These are phyloP conservation scores for Cytospora leucostoma DNA, from an alignment of 2,329 filamentous ascomycete genomes.

Conservation along the genomic window DNA sequence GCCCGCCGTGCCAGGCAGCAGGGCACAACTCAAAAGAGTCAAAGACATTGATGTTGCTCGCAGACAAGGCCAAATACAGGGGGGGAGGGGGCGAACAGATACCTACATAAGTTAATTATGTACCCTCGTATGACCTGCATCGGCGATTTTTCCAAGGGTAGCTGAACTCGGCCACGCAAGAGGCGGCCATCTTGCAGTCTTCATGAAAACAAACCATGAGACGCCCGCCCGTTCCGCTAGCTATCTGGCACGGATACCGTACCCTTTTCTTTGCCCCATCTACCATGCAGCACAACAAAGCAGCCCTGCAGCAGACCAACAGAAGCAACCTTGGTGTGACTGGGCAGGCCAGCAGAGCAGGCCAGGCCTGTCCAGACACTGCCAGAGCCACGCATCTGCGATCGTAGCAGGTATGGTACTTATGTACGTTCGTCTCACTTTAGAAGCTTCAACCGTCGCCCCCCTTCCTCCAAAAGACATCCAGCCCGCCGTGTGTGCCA, in stretches of 20 bases:
- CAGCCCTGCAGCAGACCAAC: background rate
- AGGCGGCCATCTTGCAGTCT: background rate
- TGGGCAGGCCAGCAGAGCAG: no score
- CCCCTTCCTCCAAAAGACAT: background rate
- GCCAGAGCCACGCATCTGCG: background rate
- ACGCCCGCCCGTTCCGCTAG: no score
- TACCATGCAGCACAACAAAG: background rate
- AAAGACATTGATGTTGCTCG: background rate
- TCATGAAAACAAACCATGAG: background rate
- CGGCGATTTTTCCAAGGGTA: background rate
- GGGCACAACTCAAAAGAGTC: background rate
- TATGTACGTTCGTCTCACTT: background rate
- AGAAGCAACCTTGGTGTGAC: background rate
- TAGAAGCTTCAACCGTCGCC: background rate
- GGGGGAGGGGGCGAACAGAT: background rate
- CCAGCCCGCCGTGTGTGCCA: conserved; percentile 3
- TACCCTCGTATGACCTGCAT: background rate
- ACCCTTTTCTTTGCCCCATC: background rate
- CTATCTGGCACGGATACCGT: background rate
- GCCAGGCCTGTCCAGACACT: background rate
- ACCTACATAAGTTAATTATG: background rate
- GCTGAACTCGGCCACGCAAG: background rate
- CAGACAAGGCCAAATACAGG: background rate
- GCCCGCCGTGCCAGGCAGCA: background rate
- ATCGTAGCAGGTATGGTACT: background rate